Conservation (phyloP, 257 asterid species). For the Nicotiana sylvestris region DNA sequence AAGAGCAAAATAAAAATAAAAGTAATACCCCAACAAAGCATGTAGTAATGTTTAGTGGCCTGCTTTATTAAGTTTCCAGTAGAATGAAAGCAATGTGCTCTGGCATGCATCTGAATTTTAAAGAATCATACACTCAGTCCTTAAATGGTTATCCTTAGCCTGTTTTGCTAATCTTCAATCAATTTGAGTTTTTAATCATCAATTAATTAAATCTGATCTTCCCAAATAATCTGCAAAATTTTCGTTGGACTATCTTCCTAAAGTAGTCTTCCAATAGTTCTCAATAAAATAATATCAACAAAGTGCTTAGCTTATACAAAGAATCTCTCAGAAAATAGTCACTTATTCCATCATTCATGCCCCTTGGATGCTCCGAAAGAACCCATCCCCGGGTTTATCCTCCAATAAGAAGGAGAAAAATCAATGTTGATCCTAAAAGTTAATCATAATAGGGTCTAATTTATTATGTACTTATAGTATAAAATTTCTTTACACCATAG, state of each 20-base stretch:
- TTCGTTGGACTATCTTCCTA: background rate
- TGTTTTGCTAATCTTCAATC: background rate
- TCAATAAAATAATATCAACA: conserved; percentile 3
- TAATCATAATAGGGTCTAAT: background rate
- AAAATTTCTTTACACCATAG: no score
- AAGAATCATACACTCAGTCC: background rate
- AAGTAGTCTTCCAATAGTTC: background rate
- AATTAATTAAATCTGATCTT: background rate
- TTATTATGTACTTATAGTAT: no score
- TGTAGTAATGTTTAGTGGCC: background rate
- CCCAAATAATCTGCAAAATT: background rate
- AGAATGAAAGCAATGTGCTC: background rate
- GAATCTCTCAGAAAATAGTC: background rate
- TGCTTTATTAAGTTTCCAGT: conserved; percentile 14
- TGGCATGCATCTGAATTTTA: background rate
- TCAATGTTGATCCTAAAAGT: background rate
- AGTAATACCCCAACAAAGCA: background rate
- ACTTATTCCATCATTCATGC: background rate
- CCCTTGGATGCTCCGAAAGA: conserved; percentile 1
- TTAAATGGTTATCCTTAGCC: background rate
- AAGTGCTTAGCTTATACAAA: background rate
- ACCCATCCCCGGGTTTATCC: background rate
- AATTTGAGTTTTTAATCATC: background rate
- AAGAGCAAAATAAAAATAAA: background rate
- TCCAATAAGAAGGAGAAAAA: background rate